Percentiles rank a stretch among this genome's conserved stretches.
phyloP scores from a whole-genome alignment of 805 yeast species.

The Candida nanaspora region DNA sequence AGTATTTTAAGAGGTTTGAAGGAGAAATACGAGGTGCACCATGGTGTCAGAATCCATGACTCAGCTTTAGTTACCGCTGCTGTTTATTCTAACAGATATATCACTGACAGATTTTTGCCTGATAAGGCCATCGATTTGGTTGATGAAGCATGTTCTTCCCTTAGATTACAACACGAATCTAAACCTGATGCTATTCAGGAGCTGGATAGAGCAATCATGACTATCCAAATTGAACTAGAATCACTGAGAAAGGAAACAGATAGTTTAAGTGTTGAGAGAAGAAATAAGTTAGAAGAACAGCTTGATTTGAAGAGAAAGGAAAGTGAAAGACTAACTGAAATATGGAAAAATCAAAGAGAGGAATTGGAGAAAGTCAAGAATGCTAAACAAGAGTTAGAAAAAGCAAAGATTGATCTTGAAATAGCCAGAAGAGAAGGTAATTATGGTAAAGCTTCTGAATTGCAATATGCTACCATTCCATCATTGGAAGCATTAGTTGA shows the following conservation, averaged over 20 bases:
- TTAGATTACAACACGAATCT: constrained; percentile 91
- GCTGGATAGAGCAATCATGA: constrained; percentile 83
- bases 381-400: constrained; percentile 78
- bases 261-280: constrained; percentile 71
- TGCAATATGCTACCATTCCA: constrained; percentile 85
- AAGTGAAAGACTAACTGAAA: constrained; percentile 59
- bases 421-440: constrained; percentile 78
- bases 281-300: constrained; percentile 63
- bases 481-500: constrained; percentile 57
- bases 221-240: constrained; percentile 90
- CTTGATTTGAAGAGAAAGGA: constrained; percentile 59
- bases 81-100: constrained; percentile 79
- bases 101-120: constrained; percentile 85
- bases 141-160: constrained; percentile 95
- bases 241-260: constrained; percentile 91
- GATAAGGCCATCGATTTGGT: constrained; percentile 96
- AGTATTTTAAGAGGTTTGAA: constrained; percentile 89
- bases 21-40: constrained; percentile 93
- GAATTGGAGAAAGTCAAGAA: constrained; percentile 71
- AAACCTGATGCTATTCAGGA: constrained; percentile 92
- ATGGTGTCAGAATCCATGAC: constrained; percentile 92
- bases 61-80: constrained; percentile 93
- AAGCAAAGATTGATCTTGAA: constrained; percentile 77
- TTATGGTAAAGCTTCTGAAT: constrained; percentile 81
- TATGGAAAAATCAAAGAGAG: constrained; percentile 81